These are phyloP conservation scores for Rhododendron kiyosumense DNA, from an alignment of 148 eudicot genomes.

Conservation along the genomic window DNA sequence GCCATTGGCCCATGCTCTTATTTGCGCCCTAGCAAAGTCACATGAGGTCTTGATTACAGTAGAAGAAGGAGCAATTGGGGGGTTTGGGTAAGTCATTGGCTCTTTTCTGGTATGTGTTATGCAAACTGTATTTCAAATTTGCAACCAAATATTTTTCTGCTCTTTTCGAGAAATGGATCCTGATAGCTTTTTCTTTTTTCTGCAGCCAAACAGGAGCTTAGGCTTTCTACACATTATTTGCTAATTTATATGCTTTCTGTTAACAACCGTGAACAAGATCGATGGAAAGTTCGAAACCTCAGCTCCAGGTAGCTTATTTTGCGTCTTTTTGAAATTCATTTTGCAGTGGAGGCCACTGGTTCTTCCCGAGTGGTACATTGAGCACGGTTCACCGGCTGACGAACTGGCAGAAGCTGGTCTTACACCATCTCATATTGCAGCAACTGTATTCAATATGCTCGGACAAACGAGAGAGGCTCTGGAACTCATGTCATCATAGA, in stretches of 20 bases:
- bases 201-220: neutral
- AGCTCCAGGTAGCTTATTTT: neutral
- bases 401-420: slow-evolving; percentile 72
- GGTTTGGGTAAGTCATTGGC: no score
- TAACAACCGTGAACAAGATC: neutral
- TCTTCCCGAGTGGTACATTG: slow-evolving; percentile 83
- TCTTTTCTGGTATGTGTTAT: neutral
- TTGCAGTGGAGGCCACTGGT: slow-evolving; percentile 96
- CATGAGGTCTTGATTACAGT: no score
- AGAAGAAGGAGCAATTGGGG: no score
- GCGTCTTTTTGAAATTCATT: neutral
- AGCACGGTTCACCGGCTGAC: slow-evolving; percentile 70
- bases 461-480: slow-evolving; percentile 86
- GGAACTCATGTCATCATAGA: slow-evolving; percentile 50
- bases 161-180: neutral
- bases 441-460: slow-evolving; percentile 66
- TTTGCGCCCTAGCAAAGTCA: no score
- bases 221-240: neutral
- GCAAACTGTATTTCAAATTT: neutral
- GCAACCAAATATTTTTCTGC: neutral
- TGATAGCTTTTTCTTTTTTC: neutral
- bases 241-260: neutral
- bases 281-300: neutral
- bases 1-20: no score
- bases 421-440: slow-evolving; percentile 70